Conservation (phyloP, 2,329 filamentous ascomycete genomes). For the Venturia asperata region DNA sequence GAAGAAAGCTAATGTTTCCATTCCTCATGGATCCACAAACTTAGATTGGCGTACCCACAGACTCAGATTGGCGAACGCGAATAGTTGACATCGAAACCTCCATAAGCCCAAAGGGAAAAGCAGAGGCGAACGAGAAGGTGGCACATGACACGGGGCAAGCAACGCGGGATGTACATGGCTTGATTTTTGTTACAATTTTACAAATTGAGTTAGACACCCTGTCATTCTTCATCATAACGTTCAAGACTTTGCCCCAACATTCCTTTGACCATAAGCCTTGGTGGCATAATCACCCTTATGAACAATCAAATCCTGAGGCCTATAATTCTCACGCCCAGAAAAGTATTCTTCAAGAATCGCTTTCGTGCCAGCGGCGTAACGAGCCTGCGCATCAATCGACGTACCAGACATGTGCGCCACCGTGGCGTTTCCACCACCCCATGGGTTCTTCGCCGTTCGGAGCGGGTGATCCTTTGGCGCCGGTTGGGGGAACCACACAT, state of each 20-base stretch:
- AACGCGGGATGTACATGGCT: too few relatives aligned
- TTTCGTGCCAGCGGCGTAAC: slow-evolving; percentile 84
- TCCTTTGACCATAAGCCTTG: slow-evolving; percentile 78
- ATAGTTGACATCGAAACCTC: too few relatives aligned
- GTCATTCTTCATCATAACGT: too few relatives aligned
- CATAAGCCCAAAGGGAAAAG: too few relatives aligned
- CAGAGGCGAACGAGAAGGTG: too few relatives aligned
- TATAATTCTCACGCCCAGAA: slow-evolving; percentile 79
- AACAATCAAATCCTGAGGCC: slow-evolving; percentile 84
- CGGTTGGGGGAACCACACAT: slow-evolving; percentile 97
- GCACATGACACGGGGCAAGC: too few relatives aligned
- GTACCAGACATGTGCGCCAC: slow-evolving; percentile 98
- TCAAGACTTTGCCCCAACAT: slow-evolving; percentile 9
- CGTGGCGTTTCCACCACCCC: slow-evolving; percentile 97
- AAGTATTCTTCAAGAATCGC: slow-evolving; percentile 87
- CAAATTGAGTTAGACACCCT: too few relatives aligned
- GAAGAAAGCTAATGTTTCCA: too few relatives aligned
- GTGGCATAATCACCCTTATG: slow-evolving; percentile 87
- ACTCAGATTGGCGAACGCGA: too few relatives aligned
- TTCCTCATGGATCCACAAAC: too few relatives aligned
- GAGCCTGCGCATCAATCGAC: slow-evolving; percentile 93
- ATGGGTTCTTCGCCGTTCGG: slow-evolving; percentile 87
- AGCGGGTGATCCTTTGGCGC: slow-evolving; percentile 89
- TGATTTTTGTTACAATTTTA: too few relatives aligned
- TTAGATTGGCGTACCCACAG: too few relatives aligned